Percentiles rank a stretch among this genome's conserved stretches.
Evolutionary conservation across 805 yeast genomes (phyloP).

Genomic region (Yarrowia osloensis): DNA sequence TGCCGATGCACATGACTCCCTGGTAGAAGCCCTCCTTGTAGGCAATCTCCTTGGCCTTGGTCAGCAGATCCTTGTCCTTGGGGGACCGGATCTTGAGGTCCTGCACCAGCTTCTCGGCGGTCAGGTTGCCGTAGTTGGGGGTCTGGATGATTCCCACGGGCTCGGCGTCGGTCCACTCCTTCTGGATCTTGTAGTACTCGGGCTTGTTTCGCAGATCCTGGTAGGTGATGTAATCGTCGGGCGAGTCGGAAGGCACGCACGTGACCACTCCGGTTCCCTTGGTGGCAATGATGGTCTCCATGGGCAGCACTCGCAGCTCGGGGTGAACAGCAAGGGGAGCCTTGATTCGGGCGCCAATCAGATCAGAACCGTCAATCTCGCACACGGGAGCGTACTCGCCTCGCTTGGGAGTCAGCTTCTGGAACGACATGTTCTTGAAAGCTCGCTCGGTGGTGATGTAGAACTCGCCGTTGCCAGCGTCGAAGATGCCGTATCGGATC

Average conservation of each 20-base stretch:
- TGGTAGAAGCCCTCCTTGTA: constrained; percentile 96
- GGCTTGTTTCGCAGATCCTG: constrained; percentile 84
- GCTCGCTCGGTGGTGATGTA: constrained; percentile 92
- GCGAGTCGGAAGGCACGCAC: constrained; percentile 98
- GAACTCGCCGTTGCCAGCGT: constrained; percentile 72
- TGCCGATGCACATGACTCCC: constrained; percentile 79
- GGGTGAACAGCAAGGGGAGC: constrained; percentile 79
- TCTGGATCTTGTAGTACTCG: constrained; percentile 80
- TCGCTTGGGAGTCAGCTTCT: constrained; percentile 85
- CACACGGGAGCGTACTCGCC: constrained; percentile 69
- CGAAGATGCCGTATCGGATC: constrained; percentile 86
- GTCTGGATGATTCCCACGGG: constrained; percentile 75
- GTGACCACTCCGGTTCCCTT: constrained; percentile 98
- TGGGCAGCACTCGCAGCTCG: constrained; percentile 83
- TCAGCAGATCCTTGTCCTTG: constrained; percentile 82
- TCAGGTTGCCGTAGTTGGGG: constrained; percentile 81
- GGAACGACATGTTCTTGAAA: constrained; percentile 95
- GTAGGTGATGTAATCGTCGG: constrained; percentile 91
- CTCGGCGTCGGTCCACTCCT: constrained; percentile 81
- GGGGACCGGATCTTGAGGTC: constrained; percentile 92
- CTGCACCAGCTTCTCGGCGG: constrained; percentile 82
- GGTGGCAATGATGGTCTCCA: constrained; percentile 92
- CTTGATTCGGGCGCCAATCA: constrained; percentile 82
- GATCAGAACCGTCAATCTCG: constrained; percentile 64
- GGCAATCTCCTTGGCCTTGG: constrained; percentile 90